phyloP scores from a whole-genome alignment of 1,139 yeast genomes.

The Lodderomyces metapsilosis region DNA sequence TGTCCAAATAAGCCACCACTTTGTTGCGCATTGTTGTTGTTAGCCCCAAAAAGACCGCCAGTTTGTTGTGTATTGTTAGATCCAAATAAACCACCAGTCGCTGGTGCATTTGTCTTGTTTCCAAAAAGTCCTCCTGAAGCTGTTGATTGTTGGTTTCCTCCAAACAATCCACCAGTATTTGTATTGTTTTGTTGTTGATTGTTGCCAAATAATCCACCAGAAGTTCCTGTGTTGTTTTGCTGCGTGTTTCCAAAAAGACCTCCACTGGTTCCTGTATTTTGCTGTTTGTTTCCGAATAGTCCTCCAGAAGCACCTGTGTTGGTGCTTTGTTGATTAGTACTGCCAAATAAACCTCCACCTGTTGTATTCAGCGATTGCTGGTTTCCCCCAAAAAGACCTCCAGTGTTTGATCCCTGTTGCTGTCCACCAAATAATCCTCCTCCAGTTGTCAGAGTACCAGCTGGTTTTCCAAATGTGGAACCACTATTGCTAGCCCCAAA shows the following conservation, averaged over 20 bases:
- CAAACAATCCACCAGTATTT: constrained; percentile 25
- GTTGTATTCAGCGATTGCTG: constrained; percentile 3
- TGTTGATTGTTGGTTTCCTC: constrained; percentile 11
- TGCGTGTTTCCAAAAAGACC: constrained; percentile 11
- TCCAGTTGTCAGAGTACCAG: constrained; percentile 9
- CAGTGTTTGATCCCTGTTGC: constrained; percentile 11
- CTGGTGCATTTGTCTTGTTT: constrained; percentile 4
- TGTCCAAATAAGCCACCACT: constrained; percentile 17
- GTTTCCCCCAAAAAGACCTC: constrained; percentile 16
- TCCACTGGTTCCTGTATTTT: constrained; percentile 9
- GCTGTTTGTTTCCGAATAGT: constrained; percentile 23
- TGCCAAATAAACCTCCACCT: constrained; percentile 28
- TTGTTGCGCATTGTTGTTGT: constrained; percentile 7
- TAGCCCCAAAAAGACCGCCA: constrained; percentile 16
- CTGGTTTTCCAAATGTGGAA: constrained; percentile 9
- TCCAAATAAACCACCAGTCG: constrained; percentile 12
- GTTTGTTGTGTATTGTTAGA: constrained; percentile 5
- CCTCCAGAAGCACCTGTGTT: constrained; percentile 17
- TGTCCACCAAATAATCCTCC: constrained; percentile 20
- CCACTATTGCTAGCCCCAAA: constrained; percentile 12
- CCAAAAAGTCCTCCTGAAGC: constrained; percentile 12
- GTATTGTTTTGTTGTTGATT: neutral
- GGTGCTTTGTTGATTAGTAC: constrained; percentile 1
- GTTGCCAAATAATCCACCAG: constrained; percentile 16
- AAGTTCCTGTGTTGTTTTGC: constrained; percentile 5